Percentiles rank a stretch among this genome's conserved stretches.
These are phyloP conservation scores for Coemansia sp. DNA, from an alignment of 192 early-diverging fungal species.

Conservation along the genomic window DNA sequence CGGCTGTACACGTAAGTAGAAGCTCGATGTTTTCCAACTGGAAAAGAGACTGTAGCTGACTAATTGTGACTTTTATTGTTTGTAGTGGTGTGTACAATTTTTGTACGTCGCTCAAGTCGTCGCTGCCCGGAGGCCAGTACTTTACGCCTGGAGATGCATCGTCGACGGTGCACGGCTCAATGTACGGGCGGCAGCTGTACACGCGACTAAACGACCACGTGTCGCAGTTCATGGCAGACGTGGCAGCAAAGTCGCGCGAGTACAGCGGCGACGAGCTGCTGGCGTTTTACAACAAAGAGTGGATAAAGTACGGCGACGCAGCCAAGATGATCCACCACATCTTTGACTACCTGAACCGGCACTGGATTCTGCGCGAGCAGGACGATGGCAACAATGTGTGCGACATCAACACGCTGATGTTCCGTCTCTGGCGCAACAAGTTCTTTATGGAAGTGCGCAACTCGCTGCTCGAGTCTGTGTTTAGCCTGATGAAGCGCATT, in stretches of 20 bases:
- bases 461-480: conserved; percentile 52
- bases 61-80: not conserved
- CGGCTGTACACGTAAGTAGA: conserved; percentile 65
- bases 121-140: conserved; percentile 23
- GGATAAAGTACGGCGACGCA: conserved; percentile 87
- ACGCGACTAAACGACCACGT: conserved; percentile 59
- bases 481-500: conserved; percentile 71
- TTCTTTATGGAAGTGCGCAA: conserved; percentile 53
- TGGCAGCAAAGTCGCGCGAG: conserved; percentile 60
- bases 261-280: conserved; percentile 80
- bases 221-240: conserved; percentile 49
- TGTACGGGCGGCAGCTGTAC: conserved; percentile 68
- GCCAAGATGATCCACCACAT: conserved; percentile 84
- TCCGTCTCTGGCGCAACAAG: conserved; percentile 74
- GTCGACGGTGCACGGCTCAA: conserved; percentile 34
- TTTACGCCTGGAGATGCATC: conserved; percentile 49
- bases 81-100: conserved; percentile 55
- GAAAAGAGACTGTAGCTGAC: not conserved
- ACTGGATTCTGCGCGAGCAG: conserved; percentile 96
- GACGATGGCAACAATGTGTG: conserved; percentile 88
- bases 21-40: no score
- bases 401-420: conserved; percentile 89
- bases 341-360: conserved; percentile 92
- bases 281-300: conserved; percentile 84
- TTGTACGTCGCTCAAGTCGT: conserved; percentile 39